phyloP scores from a whole-genome alignment of 768 basidiomycete species.

The Pisolithus tinctorius region DNA sequence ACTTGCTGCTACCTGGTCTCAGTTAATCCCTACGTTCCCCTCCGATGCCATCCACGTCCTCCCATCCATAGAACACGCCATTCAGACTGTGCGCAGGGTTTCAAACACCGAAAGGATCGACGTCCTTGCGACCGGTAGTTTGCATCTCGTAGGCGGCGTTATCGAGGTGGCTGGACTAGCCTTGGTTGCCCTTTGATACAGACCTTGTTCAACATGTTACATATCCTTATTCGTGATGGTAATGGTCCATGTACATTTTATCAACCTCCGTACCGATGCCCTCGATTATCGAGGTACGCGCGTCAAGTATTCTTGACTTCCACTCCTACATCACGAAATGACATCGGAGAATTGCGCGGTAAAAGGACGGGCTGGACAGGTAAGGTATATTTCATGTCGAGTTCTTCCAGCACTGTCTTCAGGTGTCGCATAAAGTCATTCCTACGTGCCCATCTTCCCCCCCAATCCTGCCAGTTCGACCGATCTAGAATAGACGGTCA shows the following conservation, averaged over 20 bases:
- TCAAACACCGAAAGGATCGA: slow-evolving; percentile 30
- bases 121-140: slow-evolving; percentile 85
- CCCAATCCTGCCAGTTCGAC: slow-evolving; percentile 86
- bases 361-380: slow-evolving; percentile 68
- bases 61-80: slow-evolving; percentile 84
- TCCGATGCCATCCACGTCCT: slow-evolving; percentile 63
- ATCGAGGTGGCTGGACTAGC: slow-evolving; percentile 86
- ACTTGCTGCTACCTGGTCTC: slow-evolving; percentile 67
- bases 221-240: slow-evolving; percentile 4
- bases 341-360: slow-evolving; percentile 20
- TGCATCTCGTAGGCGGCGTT: slow-evolving; percentile 90
- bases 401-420: slow-evolving; percentile 64
- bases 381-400: slow-evolving; percentile 63
- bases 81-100: slow-evolving; percentile 54
- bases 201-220: background rate
- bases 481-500: slow-evolving; percentile 40
- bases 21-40: slow-evolving; percentile 56
- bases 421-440: slow-evolving; percentile 71
- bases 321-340: slow-evolving; percentile 3
- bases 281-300: background rate
- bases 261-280: no score
- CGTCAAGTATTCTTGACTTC: slow-evolving; percentile 8
- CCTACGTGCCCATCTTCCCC: slow-evolving; percentile 68
- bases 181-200: slow-evolving; percentile 49
- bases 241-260: slow-evolving; percentile 3